Conservation (phyloP, 2,329 filamentous ascomycete species). For the Penicillium brasilianum region DNA sequence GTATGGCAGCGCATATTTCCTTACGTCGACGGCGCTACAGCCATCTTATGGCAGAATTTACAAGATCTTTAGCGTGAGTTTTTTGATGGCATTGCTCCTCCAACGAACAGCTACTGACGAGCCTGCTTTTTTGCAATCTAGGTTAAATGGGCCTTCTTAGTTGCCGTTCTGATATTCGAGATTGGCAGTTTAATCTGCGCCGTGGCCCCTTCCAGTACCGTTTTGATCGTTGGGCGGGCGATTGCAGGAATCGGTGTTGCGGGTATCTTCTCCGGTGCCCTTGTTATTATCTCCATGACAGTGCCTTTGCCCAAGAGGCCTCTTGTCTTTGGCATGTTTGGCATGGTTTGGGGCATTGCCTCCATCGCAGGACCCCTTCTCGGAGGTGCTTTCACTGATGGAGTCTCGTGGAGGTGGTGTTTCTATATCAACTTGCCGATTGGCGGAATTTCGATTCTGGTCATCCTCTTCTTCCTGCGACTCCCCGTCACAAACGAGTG, state of each 20-base stretch:
- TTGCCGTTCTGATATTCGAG: constrained; percentile 39
- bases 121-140: constrained; percentile 28
- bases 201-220: constrained; percentile 40
- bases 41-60: constrained; percentile 44
- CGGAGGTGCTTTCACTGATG: constrained; percentile 52
- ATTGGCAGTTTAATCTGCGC: constrained; percentile 39
- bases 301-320: constrained; percentile 61
- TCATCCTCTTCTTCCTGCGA: constrained; percentile 57
- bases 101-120: neutral
- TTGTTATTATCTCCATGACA: constrained; percentile 37
- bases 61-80: constrained; percentile 44
- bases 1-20: constrained; percentile 27
- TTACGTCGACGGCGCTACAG: constrained; percentile 22
- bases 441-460: constrained; percentile 48
- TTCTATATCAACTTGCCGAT: constrained; percentile 54
- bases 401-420: constrained; percentile 45
- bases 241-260: constrained; percentile 45
- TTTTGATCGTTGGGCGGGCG: constrained; percentile 44
- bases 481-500: constrained; percentile 37
- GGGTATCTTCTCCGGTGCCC: constrained; percentile 40
- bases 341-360: constrained; percentile 63
- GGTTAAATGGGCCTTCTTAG: constrained; percentile 38
- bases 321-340: constrained; percentile 52
- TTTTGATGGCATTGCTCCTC: neutral
- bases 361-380: constrained; percentile 49